These are phyloP conservation scores for Withania somnifera DNA, from an alignment of 305 asterid genomes.

Conservation along the genomic window DNA sequence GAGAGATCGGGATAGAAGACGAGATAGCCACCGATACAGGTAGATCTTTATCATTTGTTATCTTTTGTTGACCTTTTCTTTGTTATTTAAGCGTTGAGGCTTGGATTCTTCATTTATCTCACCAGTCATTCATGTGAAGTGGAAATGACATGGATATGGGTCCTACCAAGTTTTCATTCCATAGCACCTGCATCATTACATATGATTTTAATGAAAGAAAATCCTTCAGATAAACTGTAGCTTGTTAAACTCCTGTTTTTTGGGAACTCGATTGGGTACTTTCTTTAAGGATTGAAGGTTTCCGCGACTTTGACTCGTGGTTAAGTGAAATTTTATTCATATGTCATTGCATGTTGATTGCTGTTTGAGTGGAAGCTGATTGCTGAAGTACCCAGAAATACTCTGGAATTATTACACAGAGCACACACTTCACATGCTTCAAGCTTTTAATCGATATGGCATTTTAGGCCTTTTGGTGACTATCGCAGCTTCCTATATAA, in stretches of 20 bases:
- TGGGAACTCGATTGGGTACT: no score
- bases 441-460: conserved; percentile 33
- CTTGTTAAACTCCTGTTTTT: neutral
- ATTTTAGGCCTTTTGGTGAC: conserved; percentile 35
- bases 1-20: conserved; percentile 77
- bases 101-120: neutral
- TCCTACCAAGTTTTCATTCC: neutral
- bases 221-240: neutral
- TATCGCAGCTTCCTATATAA: conserved; percentile 64
- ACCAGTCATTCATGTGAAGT: neutral
- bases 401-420: neutral
- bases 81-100: neutral
- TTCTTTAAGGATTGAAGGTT: no score
- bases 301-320: neutral
- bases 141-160: neutral
- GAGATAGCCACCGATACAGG: conserved; percentile 83
- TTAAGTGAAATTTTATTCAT: neutral
- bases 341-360: neutral
- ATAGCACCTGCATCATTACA: neutral
- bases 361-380: conserved; percentile 49
- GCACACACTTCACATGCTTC: conserved; percentile 25
- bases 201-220: neutral
- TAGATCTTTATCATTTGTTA: conserved; percentile 5
- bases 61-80: neutral
- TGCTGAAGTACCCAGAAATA: conserved; percentile 1